Percentiles rank a stretch among this genome's conserved stretches.
Evolutionary conservation across 2,329 filamentous ascomycete genomes (phyloP).

Genomic region (Aspergillus pseudonomiae): DNA sequence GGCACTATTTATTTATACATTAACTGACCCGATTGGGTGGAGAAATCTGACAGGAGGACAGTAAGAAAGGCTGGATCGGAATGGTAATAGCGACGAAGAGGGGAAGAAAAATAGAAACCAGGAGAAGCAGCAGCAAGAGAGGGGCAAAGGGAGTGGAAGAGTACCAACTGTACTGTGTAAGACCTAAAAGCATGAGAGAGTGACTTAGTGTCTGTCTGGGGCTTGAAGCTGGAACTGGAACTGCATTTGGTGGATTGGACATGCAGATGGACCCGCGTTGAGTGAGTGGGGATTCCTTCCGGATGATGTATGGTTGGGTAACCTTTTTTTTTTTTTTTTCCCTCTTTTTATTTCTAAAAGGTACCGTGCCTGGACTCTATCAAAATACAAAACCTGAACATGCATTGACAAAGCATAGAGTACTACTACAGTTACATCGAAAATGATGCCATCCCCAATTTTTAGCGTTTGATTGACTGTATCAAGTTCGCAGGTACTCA

Average conservation of each 20-base stretch:
- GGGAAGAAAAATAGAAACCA: not conserved
- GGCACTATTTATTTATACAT: not conserved
- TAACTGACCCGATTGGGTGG: not conserved
- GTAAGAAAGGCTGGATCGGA: not conserved
- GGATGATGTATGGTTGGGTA: not conserved
- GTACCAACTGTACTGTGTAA: not conserved
- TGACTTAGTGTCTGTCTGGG: not conserved
- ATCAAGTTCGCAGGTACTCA: not conserved
- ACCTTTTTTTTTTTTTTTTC: not conserved
- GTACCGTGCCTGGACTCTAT: not conserved
- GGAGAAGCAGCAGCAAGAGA: conserved; percentile 12
- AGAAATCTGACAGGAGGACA: not conserved
- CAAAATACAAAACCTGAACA: not conserved
- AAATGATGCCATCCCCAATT: conserved; percentile 1
- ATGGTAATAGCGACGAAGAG: conserved; percentile 3
- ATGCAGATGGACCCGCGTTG: conserved; percentile 2
- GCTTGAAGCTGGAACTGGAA: conserved; percentile 3
- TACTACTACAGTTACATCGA: not conserved
- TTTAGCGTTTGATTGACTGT: conserved; percentile 2
- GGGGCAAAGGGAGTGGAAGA: not conserved
- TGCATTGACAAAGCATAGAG: not conserved
- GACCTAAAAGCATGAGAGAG: not conserved
- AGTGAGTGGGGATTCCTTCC: conserved; percentile 2
- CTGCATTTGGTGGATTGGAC: not conserved
- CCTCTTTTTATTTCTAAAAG: not conserved